A percentile compares a stretch with the other conserved stretches of the same genome.
Evolutionary conservation across 352 stramenopile species (phyloP).

Genomic region (Pythium periplocum): DNA sequence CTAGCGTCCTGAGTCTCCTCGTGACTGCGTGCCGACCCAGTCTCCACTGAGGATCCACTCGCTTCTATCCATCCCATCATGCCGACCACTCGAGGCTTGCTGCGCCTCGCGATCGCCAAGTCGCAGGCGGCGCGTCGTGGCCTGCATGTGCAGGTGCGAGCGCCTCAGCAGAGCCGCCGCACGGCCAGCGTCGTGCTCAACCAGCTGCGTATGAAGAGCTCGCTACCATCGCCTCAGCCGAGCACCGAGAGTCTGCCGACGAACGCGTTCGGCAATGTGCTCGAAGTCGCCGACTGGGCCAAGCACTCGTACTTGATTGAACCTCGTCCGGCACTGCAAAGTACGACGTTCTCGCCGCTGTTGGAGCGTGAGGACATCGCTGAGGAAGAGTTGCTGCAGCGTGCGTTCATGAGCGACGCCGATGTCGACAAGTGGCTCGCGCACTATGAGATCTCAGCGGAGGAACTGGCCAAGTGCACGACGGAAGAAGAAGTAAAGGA

Average conservation of each 20-base stretch:
- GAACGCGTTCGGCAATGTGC: constrained; percentile 19
- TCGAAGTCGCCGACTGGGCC: constrained; percentile 55
- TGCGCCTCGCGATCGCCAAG: constrained; percentile 8
- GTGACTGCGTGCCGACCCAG: too few relatives aligned
- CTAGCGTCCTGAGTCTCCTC: too few relatives aligned
- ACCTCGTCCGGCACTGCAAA: constrained; percentile 39
- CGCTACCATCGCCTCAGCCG: constrained; percentile 7
- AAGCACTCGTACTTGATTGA: constrained; percentile 44
- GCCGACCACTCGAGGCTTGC: constrained; percentile 9
- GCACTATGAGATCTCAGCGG: constrained; percentile 44
- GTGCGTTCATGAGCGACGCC: constrained; percentile 49
- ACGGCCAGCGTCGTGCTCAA: not conserved
- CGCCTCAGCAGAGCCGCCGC: not conserved
- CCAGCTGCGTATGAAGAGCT: constrained; percentile 18
- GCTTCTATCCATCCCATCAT: constrained; percentile 1
- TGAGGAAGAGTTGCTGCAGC: constrained; percentile 15
- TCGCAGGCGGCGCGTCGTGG: constrained; percentile 3
- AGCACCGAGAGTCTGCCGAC: constrained; percentile 1
- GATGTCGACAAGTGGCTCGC: constrained; percentile 77
- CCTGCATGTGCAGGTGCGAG: constrained; percentile 4
- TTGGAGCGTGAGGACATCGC: constrained; percentile 17
- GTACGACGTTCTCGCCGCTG: constrained; percentile 17
- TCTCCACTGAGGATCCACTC: too few relatives aligned
- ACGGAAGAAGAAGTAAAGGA: constrained; percentile 44
- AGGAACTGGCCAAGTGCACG: constrained; percentile 42